Evolutionary conservation across 768 basidiomycete genomes (phyloP).

Genomic region (Psilocybe azurescens): DNA sequence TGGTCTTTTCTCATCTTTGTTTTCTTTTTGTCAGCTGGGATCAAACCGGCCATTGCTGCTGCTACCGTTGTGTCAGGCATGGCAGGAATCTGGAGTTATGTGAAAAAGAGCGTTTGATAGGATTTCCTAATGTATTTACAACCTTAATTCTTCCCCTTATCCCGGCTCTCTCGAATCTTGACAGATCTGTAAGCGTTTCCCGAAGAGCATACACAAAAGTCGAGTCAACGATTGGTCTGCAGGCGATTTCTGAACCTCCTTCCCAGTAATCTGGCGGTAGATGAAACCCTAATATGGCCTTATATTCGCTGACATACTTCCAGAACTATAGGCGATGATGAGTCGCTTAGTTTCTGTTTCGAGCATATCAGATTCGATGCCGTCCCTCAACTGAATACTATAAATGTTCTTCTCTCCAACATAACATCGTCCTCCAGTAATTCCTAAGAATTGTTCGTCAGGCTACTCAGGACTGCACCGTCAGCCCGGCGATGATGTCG

Average conservation of each 20-base stretch:
- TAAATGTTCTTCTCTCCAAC: conserved; percentile 42
- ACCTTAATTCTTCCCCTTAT: conserved; percentile 52
- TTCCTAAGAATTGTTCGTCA: conserved; percentile 15
- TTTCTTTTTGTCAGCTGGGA: conserved; percentile 73
- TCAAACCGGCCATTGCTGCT: conserved; percentile 87
- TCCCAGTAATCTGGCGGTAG: conserved; percentile 47
- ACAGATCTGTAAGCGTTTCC: conserved; percentile 46
- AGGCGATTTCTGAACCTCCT: conserved; percentile 34
- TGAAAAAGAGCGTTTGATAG: conserved; percentile 87
- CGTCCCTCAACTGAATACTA: conserved; percentile 42
- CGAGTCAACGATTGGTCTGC: conserved; percentile 19
- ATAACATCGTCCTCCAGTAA: conserved; percentile 24
- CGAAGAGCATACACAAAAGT: conserved; percentile 36
- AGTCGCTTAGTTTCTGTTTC: conserved; percentile 37
- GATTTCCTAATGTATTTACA: conserved; percentile 53
- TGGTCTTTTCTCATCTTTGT: conserved; percentile 41
- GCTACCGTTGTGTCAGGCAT: conserved; percentile 88
- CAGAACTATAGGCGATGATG: conserved; percentile 48
- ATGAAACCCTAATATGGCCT: conserved; percentile 48
- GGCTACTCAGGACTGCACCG: conserved; percentile 5
- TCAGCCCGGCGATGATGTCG: conserved; percentile 16
- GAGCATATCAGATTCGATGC: conserved; percentile 19
- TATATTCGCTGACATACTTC: conserved; percentile 50
- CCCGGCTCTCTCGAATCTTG: conserved; percentile 48
- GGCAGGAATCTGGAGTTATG: conserved; percentile 94